These are phyloP conservation scores for Tricladium varicosporioides DNA, from an alignment of 2,329 filamentous ascomycete species.

Conservation along the genomic window DNA sequence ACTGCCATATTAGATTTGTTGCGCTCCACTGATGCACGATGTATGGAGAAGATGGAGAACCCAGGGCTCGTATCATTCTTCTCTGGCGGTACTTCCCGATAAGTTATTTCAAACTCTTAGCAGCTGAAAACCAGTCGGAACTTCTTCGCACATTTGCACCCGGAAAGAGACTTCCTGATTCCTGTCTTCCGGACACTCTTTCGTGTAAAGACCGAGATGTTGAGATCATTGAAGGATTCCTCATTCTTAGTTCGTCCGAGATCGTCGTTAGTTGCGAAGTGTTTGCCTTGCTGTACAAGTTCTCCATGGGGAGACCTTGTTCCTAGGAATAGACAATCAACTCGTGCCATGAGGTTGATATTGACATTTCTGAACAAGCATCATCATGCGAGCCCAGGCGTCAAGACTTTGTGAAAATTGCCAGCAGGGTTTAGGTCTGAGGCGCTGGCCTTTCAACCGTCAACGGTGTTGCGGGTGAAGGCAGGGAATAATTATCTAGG, in stretches of 20 bases:
- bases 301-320: conserved; percentile 5
- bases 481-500: conserved; percentile 9
- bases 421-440: conserved; percentile 20
- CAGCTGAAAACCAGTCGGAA: background rate
- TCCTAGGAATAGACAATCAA: conserved; percentile 15
- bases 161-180: no score
- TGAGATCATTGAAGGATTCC: background rate
- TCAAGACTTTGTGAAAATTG: conserved; percentile 13
- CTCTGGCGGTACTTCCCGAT: background rate
- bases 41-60: background rate
- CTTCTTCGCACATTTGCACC: background rate
- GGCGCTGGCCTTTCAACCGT: conserved; percentile 2
- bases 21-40: background rate
- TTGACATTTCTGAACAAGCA: conserved; percentile 23
- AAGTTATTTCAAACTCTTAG: background rate
- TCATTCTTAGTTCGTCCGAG: conserved; percentile 8
- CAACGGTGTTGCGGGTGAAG: conserved; percentile 16
- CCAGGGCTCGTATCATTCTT: conserved; percentile 2
- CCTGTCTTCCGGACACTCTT: no score
- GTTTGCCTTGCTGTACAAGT: background rate
- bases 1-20: background rate
- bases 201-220: background rate
- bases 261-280: background rate
- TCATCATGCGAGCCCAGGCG: conserved; percentile 9
- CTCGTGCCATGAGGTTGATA: conserved; percentile 22